Evolutionary conservation across 208 protist species (phyloP).

Genomic region (Trypanosoma vivax): DNA sequence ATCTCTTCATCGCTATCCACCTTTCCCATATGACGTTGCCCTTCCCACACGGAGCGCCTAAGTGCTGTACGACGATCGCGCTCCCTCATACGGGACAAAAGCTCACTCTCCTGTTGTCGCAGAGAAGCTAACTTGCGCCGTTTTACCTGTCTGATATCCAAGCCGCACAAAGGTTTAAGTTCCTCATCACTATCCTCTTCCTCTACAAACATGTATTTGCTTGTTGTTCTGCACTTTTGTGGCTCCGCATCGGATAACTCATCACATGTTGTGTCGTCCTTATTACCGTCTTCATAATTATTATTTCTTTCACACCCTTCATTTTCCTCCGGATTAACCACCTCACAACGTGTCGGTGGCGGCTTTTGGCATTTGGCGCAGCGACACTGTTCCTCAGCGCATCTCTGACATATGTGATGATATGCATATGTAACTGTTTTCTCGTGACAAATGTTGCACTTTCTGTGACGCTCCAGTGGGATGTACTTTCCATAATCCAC

Average conservation of each 20-base stretch:
- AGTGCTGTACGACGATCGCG: constrained; percentile 49
- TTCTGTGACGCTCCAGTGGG: constrained; percentile 34
- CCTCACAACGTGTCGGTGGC: constrained; percentile 1
- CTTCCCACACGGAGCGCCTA: constrained; percentile 6
- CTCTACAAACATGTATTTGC: constrained; percentile 61
- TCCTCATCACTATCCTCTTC: constrained; percentile 35
- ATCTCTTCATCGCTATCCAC: constrained; percentile 15
- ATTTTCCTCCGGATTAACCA: background rate
- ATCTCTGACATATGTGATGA: constrained; percentile 80
- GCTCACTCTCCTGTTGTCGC: constrained; percentile 28
- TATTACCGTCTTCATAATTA: background rate
- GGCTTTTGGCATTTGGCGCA: constrained; percentile 87
- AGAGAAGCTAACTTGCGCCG: constrained; percentile 11
- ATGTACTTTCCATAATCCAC: constrained; percentile 83
- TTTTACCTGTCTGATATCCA: constrained; percentile 52
- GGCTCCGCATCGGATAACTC: constrained; percentile 2
- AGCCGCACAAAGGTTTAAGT: constrained; percentile 34
- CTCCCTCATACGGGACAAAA: constrained; percentile 35
- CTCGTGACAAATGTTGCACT: constrained; percentile 67
- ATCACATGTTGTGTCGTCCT: constrained; percentile 9
- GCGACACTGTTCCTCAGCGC: constrained; percentile 22
- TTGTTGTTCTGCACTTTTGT: constrained; percentile 7
- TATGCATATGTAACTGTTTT: constrained; percentile 58
- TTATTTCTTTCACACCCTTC: background rate
- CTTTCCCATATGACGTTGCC: background rate